Percentiles rank a stretch among this genome's conserved stretches.
These are phyloP conservation scores for Fusarium pseudograminearum DNA, from an alignment of 2,329 filamentous ascomycete genomes.

Conservation along the genomic window DNA sequence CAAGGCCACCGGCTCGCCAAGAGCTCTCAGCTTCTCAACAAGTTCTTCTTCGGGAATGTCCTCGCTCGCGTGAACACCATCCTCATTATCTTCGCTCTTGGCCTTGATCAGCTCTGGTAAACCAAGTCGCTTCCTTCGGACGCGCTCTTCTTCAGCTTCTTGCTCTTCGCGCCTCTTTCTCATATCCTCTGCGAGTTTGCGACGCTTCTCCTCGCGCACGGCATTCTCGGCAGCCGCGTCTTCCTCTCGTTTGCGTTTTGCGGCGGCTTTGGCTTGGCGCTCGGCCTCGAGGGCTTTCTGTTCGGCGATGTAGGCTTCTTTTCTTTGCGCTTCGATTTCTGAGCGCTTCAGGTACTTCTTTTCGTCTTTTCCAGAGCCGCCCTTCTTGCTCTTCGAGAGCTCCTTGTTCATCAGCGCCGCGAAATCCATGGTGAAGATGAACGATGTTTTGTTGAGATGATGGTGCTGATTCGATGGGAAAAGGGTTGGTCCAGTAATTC, in stretches of 20 bases:
- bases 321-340: conserved; percentile 85
- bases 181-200: conserved; percentile 84
- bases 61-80: conserved; percentile 62
- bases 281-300: conserved; percentile 80
- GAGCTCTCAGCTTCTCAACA: conserved; percentile 71
- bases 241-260: conserved; percentile 91
- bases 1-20: conserved; percentile 78
- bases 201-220: conserved; percentile 83
- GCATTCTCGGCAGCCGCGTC: conserved; percentile 79
- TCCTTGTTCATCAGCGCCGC: conserved; percentile 92
- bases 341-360: conserved; percentile 88
- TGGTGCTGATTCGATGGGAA: background rate
- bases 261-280: conserved; percentile 74
- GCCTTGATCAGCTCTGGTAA: conserved; percentile 74
- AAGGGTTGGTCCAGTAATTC: background rate
- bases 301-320: conserved; percentile 83
- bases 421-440: conserved; percentile 82
- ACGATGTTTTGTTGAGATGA: background rate
- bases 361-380: conserved; percentile 54
- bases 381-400: conserved; percentile 82
- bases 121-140: conserved; percentile 79
- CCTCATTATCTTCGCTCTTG: conserved; percentile 57
- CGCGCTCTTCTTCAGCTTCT: conserved; percentile 78
- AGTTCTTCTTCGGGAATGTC: conserved; percentile 81
- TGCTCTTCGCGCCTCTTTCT: conserved; percentile 75